Base-by-base conservation (phyloP, 1,139 yeast genomes). In the Arxiozyma heterogenica region DNA sequence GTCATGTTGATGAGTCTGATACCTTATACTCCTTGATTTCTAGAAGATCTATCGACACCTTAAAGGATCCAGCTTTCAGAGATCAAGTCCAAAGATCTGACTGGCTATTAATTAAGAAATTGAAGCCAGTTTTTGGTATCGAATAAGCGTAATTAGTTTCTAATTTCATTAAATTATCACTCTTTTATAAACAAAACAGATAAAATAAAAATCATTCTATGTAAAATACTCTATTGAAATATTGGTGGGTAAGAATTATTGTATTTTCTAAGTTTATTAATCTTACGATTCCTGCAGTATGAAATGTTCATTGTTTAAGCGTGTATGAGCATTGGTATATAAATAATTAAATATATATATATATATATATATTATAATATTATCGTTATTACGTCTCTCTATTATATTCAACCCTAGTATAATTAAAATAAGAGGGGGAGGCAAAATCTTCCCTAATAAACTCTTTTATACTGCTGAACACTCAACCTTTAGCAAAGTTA, bases 1-100 rank as follows among this genome's bases (percentile, higher is more conserved):
- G 98, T 77, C 99, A 93, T 69, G 95, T 93, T 64, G 96, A 90
- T 69, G 98, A 93, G 72, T 77, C 81, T 60, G 99, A 93, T 71
- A 79, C 82, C 54, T 78, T 93, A 68, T 93, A 90, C 74, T 93
- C 98, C 15, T 79, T 86, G 74, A 81, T 93, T 61, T 71, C 94
- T 27, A 83, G 98, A 77, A 86, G 78, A 71, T 86, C 96, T 42
- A 91, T 93, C 65, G 98, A 93, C 70, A 87, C 96, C n/a, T 82
- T 93, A 77, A 93, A 93, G 75, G 98, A 93, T 66, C 95, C 96
- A 52, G 97, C 98, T 1, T 93, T 91, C 82, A 83, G 98, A 73
- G 93, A 87, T 62, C 82, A 88, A 59, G 98, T 93, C 60, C 79
- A 94, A 53, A 84, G 96, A 71, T 95, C 91, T 52, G 98, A 93